phyloP scores from a whole-genome alignment of 2,329 filamentous ascomycete species.

The Aspergillus sp. region DNA sequence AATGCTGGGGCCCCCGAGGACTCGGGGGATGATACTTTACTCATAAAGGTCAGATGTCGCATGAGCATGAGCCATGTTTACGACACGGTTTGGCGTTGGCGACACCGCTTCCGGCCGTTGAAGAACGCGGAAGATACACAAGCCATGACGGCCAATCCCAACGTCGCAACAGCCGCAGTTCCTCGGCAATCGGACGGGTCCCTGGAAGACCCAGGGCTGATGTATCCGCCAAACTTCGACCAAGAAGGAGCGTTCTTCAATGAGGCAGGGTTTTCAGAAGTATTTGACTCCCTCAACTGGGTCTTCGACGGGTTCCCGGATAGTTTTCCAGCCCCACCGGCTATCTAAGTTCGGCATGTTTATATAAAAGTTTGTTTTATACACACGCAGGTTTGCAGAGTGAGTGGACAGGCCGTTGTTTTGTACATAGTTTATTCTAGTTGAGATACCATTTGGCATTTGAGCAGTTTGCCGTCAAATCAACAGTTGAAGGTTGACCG shows the following conservation, averaged over 20 bases:
- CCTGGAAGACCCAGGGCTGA: conserved; percentile 31
- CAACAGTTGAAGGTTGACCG: neutral
- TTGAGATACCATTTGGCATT: conserved; percentile 11
- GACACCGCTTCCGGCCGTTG: conserved; percentile 63
- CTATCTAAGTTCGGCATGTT: conserved; percentile 22
- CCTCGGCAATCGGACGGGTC: conserved; percentile 31
- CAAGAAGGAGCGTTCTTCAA: conserved; percentile 38
- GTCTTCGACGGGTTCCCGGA: conserved; percentile 82
- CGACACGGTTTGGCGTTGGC: conserved; percentile 67
- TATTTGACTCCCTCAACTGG: conserved; percentile 90
- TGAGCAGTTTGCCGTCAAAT: neutral
- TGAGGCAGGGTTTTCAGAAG: conserved; percentile 61
- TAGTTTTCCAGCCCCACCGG: conserved; percentile 45
- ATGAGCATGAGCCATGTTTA: conserved; percentile 68
- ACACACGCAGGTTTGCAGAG: neutral
- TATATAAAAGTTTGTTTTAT: neutral
- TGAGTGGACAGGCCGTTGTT: neutral
- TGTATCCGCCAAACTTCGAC: conserved; percentile 37
- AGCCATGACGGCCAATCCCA: conserved; percentile 53
- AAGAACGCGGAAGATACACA: conserved; percentile 63
- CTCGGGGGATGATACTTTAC: conserved; percentile 45
- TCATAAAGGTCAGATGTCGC: conserved; percentile 62
- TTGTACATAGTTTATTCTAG: conserved; percentile 1
- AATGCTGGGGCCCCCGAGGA: conserved; percentile 45
- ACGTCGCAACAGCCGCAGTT: conserved; percentile 26